Conservation (phyloP, 2,329 filamentous ascomycete genomes). For the Paecilomyces formosus region DNA sequence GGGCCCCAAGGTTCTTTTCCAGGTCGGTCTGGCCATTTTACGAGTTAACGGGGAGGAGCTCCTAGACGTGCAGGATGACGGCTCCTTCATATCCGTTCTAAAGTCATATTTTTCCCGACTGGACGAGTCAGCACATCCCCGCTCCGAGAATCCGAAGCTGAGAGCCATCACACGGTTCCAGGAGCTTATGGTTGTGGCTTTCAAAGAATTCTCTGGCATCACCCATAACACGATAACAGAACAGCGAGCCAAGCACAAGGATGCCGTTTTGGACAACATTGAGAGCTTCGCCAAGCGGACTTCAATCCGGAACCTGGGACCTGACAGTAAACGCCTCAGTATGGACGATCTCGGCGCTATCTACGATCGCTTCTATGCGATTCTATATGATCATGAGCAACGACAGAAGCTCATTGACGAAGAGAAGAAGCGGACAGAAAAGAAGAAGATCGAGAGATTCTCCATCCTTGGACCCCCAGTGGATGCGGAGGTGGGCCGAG, state of each 20-base stretch:
- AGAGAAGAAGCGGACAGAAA: conserved; percentile 57
- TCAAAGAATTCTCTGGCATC: conserved; percentile 95
- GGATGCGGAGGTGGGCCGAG: conserved; percentile 71
- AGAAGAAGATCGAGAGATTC: conserved; percentile 43
- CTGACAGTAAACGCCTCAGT: conserved; percentile 86
- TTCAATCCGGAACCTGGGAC: conserved; percentile 88
- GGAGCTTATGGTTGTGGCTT: conserved; percentile 97
- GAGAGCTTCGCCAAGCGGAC: conserved; percentile 97
- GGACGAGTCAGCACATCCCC: conserved; percentile 92
- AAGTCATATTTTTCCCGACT: conserved; percentile 91
- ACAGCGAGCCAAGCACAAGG: conserved; percentile 84
- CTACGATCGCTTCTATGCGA: conserved; percentile 89
- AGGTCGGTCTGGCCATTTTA: conserved; percentile 92
- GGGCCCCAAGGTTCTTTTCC: conserved; percentile 93
- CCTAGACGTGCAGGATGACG: conserved; percentile 86
- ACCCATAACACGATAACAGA: conserved; percentile 90
- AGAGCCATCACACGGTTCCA: conserved; percentile 93
- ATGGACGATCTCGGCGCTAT: conserved; percentile 79
- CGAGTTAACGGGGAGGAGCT: conserved; percentile 96
- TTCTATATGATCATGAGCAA: conserved; percentile 87
- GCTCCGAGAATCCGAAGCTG: conserved; percentile 89
- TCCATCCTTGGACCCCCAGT: conserved; percentile 39
- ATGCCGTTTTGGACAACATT: conserved; percentile 88
- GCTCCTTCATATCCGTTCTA: conserved; percentile 90
- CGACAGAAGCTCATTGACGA: conserved; percentile 72